Percentiles rank a stretch among this genome's conserved stretches.
Conservation (phyloP, 495 filamentous ascomycete genomes). For the Immersiella caudata region DNA sequence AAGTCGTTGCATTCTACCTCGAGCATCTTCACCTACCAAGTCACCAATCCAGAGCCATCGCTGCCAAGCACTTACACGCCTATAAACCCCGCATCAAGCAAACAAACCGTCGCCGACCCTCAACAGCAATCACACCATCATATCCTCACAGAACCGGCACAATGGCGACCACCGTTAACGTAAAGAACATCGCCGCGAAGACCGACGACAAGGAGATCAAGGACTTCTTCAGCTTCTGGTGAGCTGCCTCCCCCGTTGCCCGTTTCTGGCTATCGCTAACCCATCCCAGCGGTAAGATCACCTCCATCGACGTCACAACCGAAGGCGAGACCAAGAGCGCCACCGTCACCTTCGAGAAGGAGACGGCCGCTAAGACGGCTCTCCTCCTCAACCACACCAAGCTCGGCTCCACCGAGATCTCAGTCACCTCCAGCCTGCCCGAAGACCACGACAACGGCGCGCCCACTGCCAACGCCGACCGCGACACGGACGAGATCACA, state of each 20-base stretch:
- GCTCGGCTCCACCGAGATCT: slow-evolving; percentile 78
- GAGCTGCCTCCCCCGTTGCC: slow-evolving; percentile 36
- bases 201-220: slow-evolving; percentile 88
- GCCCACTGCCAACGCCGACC: slow-evolving; percentile 50
- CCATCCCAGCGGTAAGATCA: slow-evolving; percentile 81
- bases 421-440: slow-evolving; percentile 60
- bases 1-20: neutral
- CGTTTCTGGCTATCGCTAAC: slow-evolving; percentile 27
- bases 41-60: neutral
- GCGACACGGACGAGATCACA: slow-evolving; percentile 68
- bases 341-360: slow-evolving; percentile 92
- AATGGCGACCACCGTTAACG: slow-evolving; percentile 46
- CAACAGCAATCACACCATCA: slow-evolving; percentile 20
- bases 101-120: neutral
- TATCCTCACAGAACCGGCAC: slow-evolving; percentile 22
- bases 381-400: slow-evolving; percentile 95
- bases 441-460: slow-evolving; percentile 62
- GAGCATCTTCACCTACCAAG: neutral
- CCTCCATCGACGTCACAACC: slow-evolving; percentile 72
- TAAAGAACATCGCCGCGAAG: slow-evolving; percentile 79
- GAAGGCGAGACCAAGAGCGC: slow-evolving; percentile 72
- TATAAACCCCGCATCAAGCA: slow-evolving; percentile 7
- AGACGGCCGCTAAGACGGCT: slow-evolving; percentile 92
- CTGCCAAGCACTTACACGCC: neutral
- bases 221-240: slow-evolving; percentile 99